Evolutionary conservation across 139 green algal species (phyloP).

Genomic region (Micromonas commoda): DNA sequence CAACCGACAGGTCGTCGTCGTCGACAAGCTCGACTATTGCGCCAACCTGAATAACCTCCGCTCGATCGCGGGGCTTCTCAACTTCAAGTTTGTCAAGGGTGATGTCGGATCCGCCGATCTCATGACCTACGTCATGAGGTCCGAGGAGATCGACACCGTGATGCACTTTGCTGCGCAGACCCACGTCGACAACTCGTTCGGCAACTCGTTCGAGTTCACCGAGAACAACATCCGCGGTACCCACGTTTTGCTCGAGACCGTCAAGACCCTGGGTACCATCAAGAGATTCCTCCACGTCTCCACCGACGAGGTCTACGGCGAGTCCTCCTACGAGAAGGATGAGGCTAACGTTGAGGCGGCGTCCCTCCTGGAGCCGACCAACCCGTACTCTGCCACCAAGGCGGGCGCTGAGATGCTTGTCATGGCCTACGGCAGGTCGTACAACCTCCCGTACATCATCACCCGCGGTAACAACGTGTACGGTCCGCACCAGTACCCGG

Average conservation of each 20-base stretch:
- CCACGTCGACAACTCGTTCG: constrained; percentile 97
- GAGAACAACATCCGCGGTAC: constrained; percentile 96
- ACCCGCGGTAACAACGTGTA: constrained; percentile 99
- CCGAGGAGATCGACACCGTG: constrained; percentile 89
- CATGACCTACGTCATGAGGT: constrained; percentile 70
- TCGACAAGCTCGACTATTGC: constrained; percentile 97
- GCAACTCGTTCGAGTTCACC: constrained; percentile 67
- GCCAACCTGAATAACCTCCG: constrained; percentile 75
- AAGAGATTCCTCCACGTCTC: constrained; percentile 86
- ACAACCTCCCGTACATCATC: constrained; percentile 71
- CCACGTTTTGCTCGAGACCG: constrained; percentile 89
- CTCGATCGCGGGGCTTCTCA: constrained; percentile 46
- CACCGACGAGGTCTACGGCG: constrained; percentile 82
- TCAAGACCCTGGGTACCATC: constrained; percentile 65
- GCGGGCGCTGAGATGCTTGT: constrained; percentile 94
- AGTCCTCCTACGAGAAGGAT: constrained; percentile 35
- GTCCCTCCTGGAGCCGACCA: constrained; percentile 84
- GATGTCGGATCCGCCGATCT: constrained; percentile 88
- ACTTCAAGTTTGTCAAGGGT: constrained; percentile 95
- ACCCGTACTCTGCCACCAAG: constrained; percentile 96
- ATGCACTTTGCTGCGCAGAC: constrained; percentile 98
- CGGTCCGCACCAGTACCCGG: constrained; percentile 83
- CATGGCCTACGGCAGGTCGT: constrained; percentile 78
- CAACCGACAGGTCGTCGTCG: constrained; percentile 63
- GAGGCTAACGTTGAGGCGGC: constrained; percentile 21